Conservation (phyloP, 306 rosid genomes). For the Bauhinia variegata region DNA sequence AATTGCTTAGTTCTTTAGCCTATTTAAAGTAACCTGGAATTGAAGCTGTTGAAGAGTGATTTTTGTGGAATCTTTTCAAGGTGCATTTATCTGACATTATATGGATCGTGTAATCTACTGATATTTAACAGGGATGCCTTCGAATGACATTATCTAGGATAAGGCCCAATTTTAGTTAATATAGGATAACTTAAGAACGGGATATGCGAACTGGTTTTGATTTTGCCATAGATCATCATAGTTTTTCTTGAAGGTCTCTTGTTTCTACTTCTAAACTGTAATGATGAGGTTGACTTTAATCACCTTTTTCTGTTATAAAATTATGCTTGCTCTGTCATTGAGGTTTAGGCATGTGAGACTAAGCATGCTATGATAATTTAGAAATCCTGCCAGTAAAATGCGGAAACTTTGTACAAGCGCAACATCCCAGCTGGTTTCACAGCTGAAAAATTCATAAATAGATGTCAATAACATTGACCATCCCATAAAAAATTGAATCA, state of each 20-base stretch:
- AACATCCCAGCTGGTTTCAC: no score
- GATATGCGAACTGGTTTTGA: not conserved
- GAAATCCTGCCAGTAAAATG: no score
- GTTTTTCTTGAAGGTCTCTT: no score
- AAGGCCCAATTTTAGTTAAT: not conserved
- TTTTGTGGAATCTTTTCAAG: slow-evolving; percentile 20
- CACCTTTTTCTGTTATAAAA: no score
- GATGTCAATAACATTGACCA: no score
- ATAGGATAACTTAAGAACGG: not conserved
- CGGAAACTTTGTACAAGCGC: no score
- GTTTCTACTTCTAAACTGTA: no score
- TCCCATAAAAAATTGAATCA: not conserved
- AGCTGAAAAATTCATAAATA: no score
- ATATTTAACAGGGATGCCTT: slow-evolving; percentile 3
- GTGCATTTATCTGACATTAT: slow-evolving; percentile 19
- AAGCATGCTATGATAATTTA: no score
- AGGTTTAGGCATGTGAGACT: no score
- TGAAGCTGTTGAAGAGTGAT: slow-evolving; percentile 18
- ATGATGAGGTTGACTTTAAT: no score
- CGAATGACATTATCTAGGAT: not conserved
- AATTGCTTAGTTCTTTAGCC: slow-evolving; percentile 3
- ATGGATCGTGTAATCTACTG: not conserved
- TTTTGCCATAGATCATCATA: no score
- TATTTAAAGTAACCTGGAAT: slow-evolving; percentile 12
- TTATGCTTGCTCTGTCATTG: not conserved